A percentile compares a stretch with the other conserved stretches of the same genome.
Conservation (phyloP, 2,329 filamentous ascomycete species). For the Pseudogymnoascus sp. region DNA sequence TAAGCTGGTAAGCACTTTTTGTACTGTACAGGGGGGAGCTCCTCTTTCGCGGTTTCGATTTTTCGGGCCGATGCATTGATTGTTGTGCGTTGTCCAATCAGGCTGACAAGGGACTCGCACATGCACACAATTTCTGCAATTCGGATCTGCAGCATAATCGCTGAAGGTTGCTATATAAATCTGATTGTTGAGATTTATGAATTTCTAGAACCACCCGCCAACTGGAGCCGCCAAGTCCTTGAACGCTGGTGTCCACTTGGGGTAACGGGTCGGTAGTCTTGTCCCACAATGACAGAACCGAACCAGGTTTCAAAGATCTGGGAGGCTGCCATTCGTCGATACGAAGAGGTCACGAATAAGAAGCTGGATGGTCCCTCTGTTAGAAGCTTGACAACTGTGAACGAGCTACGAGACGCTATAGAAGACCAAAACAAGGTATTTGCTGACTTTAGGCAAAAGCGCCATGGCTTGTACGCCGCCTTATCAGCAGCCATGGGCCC, state of each 20-base stretch:
- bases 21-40: neutral
- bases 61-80: neutral
- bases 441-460: neutral
- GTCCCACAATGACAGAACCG: neutral
- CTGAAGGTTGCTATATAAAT: neutral
- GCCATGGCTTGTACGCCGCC: neutral
- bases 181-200: neutral
- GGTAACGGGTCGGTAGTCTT: neutral
- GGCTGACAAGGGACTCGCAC: neutral
- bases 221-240: neutral
- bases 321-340: neutral
- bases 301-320: neutral
- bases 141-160: neutral
- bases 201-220: neutral
- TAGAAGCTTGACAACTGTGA: neutral
- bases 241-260: neutral
- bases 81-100: neutral
- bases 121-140: neutral
- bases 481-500: neutral
- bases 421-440: neutral
- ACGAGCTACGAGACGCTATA: neutral
- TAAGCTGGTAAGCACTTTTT: neutral
- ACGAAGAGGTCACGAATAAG: neutral
- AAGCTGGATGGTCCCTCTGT: neutral
- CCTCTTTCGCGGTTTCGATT: neutral